Evolutionary conservation across 805 yeast genomes (phyloP), one percentile per base, ranked within the genome.

Genomic region (Saccharomycopsis olivae): DNA sequence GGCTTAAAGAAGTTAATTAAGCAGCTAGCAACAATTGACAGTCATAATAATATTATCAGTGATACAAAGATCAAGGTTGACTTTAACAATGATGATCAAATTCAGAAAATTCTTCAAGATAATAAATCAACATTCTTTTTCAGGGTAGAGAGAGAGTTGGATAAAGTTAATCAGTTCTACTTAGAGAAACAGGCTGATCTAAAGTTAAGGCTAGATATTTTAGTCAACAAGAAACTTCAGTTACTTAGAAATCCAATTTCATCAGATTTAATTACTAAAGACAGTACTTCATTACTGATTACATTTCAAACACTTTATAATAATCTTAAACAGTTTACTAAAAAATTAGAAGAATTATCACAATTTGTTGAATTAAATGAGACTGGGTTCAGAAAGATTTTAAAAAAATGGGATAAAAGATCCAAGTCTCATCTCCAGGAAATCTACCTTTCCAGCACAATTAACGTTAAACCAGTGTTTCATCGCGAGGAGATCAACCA

Each of bases 341-440:
- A 87, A 50, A 97, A 92, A 58, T 64, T 92, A 47, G 83, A 82
- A 47, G 70, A 94, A 44, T 65, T 92, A 20, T 95, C 92, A 55
- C 96, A 89, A 58, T 92, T 84, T 60, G 86, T 92, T 29, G 96
- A 88, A 58, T 68, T 92, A 43, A 92, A 92, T 56, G 96, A 88
- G 53, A 85, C 95, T 1, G 98, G 98, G 11, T 92, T 92, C 59
- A 78, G 94, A 17, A 92, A 92, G 61, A 96, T 86, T 21, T 71
- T 92, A 53, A 92, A 92, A 58, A 92, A 92, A 62, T 92, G 98
- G 98, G 98, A 92, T 61, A 92, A 92, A 60, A 68, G 96, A 47
- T 86, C 96, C 17, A 87, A 89, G 53, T 84, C 95, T 2, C 94
- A 85, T 50, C 87, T 96, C 5, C 87, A 88, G 54, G 98, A 92